A percentile compares a stretch with the other conserved stretches of the same genome.
These are phyloP conservation scores for Blastobotrys proliferans DNA, from an alignment of 1,139 yeast genomes.

Conservation along the genomic window DNA sequence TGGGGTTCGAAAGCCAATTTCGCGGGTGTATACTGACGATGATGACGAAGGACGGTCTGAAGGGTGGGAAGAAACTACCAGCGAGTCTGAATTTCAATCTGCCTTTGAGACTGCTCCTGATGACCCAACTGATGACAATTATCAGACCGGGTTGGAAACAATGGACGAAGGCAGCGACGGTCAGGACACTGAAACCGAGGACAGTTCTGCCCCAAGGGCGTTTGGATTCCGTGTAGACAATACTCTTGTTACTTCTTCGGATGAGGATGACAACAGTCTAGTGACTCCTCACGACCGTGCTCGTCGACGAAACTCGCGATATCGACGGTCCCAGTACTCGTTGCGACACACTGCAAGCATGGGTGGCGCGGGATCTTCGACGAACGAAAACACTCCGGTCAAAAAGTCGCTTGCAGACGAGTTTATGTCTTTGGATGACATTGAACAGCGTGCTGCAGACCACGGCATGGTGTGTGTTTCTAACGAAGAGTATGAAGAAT, in stretches of 20 bases:
- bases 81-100: slow-evolving; percentile 32
- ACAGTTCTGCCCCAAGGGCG: slow-evolving; percentile 8
- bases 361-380: slow-evolving; percentile 14
- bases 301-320: slow-evolving; percentile 15
- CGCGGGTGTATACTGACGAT: slow-evolving; percentile 15
- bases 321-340: slow-evolving; percentile 10
- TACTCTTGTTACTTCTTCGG: slow-evolving; percentile 7
- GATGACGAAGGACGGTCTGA: slow-evolving; percentile 14
- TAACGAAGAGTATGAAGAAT: slow-evolving; percentile 41
- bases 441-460: slow-evolving; percentile 47
- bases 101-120: slow-evolving; percentile 35
- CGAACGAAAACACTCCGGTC: slow-evolving; percentile 20
- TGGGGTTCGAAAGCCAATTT: slow-evolving; percentile 9
- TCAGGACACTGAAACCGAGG: slow-evolving; percentile 37
- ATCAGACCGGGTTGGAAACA: slow-evolving; percentile 33
- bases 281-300: slow-evolving; percentile 1
- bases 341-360: slow-evolving; percentile 10
- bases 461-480: slow-evolving; percentile 51
- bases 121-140: slow-evolving; percentile 34
- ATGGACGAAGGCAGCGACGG: slow-evolving; percentile 29
- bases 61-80: slow-evolving; percentile 28
- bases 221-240: slow-evolving; percentile 1
- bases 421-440: slow-evolving; percentile 37
- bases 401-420: slow-evolving; percentile 28
- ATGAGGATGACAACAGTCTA: slow-evolving; percentile 11